These are phyloP conservation scores for Rhodomyrtus tomentosa DNA, from an alignment of 345 rosid species.

Conservation along the genomic window DNA sequence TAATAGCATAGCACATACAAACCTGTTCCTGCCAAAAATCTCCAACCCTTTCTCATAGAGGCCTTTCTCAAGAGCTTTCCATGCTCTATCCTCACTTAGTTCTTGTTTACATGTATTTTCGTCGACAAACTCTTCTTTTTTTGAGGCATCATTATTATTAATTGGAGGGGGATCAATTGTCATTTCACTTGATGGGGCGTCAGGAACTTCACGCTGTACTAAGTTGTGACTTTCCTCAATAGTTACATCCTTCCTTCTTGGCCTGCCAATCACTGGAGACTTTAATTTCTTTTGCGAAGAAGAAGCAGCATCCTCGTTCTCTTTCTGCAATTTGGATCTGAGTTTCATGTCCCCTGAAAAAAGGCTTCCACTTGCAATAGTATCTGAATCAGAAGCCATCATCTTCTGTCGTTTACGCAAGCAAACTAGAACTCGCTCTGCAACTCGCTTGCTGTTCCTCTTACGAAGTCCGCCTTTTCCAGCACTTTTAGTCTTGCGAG, in stretches of 20 bases:
- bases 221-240: constrained; percentile 20
- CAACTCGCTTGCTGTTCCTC: constrained; percentile 84
- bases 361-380: constrained; percentile 52
- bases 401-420: constrained; percentile 83
- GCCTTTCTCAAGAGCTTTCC: constrained; percentile 84
- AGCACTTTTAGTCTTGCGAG: constrained; percentile 47
- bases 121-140: constrained; percentile 59
- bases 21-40: constrained; percentile 96
- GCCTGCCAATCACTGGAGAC: constrained; percentile 32
- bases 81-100: constrained; percentile 36
- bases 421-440: constrained; percentile 69
- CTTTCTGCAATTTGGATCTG: constrained; percentile 41
- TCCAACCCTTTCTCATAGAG: constrained; percentile 88
- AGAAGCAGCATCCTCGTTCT: constrained; percentile 69
- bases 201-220: constrained; percentile 24
- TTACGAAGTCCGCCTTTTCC: constrained; percentile 53
- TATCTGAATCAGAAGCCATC: constrained; percentile 66
- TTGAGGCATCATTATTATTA: constrained; percentile 35
- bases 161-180: constrained; percentile 27
- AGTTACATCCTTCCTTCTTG: constrained; percentile 42
- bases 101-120: constrained; percentile 47
- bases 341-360: constrained; percentile 35
- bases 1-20: constrained; percentile 2
- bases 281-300: constrained; percentile 64
- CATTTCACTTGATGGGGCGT: constrained; percentile 26